phyloP scores from a whole-genome alignment of 768 basidiomycete species.

The Exidia glandulosa region DNA sequence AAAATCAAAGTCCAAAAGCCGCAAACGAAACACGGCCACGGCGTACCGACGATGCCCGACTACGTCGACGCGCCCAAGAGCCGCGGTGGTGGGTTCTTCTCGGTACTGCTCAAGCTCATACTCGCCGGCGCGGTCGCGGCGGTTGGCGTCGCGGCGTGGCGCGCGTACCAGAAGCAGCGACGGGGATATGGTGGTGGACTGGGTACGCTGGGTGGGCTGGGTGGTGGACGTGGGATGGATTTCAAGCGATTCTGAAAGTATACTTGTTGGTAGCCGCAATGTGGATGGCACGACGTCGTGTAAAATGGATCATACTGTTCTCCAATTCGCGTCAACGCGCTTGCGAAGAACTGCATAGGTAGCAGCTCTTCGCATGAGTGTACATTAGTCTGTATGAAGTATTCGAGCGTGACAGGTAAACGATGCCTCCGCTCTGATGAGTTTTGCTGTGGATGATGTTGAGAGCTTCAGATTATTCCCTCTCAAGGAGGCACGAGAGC shows the following conservation, averaged over 20 bases:
- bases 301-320: too few species aligned
- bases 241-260: constrained; percentile 1
- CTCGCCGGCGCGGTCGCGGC: constrained; percentile 32
- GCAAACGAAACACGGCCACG: constrained; percentile 16
- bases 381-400: too few species aligned
- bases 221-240: not conserved
- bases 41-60: constrained; percentile 7
- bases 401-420: too few species aligned
- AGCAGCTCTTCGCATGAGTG: too few species aligned
- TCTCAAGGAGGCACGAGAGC: too few species aligned
- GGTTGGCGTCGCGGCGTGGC: constrained; percentile 43
- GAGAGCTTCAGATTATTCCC: too few species aligned
- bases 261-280: too few species aligned
- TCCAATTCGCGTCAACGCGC: too few species aligned
- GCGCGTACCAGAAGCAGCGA: constrained; percentile 49
- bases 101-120: constrained; percentile 42
- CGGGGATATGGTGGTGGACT: constrained; percentile 2
- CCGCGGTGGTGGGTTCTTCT: constrained; percentile 35
- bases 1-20: constrained; percentile 31
- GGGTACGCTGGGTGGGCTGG: not conserved
- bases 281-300: too few species aligned
- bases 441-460: too few species aligned
- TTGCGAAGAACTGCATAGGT: too few species aligned
- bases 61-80: not conserved
- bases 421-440: too few species aligned